Evolutionary conservation across 371 early-diverging fungal genomes (phyloP).

Genomic region (Mucor circinelloides): DNA sequence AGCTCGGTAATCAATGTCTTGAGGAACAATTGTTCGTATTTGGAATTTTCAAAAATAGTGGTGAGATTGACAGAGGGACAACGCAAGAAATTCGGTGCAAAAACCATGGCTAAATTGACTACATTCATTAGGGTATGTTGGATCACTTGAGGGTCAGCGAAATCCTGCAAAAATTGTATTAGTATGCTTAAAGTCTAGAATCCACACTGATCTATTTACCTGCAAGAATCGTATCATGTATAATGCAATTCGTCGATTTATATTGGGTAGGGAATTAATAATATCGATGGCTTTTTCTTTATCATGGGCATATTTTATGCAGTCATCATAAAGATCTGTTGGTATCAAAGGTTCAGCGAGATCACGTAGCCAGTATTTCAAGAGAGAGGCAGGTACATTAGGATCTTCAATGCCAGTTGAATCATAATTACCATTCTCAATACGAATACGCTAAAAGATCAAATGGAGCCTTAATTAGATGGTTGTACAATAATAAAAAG

Average conservation of each 20-base stretch:
- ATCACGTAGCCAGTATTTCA: conserved; percentile 95
- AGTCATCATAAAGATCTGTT: conserved; percentile 71
- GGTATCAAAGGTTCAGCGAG: conserved; percentile 91
- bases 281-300: conserved; percentile 62
- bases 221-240: conserved; percentile 85
- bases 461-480: background rate
- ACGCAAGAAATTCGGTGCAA: conserved; percentile 91
- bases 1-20: conserved; percentile 36
- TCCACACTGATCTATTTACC: conserved; percentile 24
- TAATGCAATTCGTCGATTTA: conserved; percentile 72
- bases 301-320: conserved; percentile 63
- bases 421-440: conserved; percentile 85
- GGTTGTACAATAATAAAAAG: background rate
- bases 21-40: conserved; percentile 61
- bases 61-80: conserved; percentile 81
- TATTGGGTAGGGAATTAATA: conserved; percentile 68
- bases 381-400: conserved; percentile 88
- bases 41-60: conserved; percentile 80
- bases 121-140: conserved; percentile 86
- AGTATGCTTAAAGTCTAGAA: background rate
- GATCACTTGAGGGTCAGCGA: conserved; percentile 70
- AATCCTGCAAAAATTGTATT: conserved; percentile 46
- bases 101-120: conserved; percentile 93
- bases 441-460: conserved; percentile 57
- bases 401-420: conserved; percentile 76